Evolutionary conservation across 2,329 filamentous ascomycete species (phyloP), one percentile per base, ranked within the genome.

Genomic region (Plectosphaerella plurivora): DNA sequence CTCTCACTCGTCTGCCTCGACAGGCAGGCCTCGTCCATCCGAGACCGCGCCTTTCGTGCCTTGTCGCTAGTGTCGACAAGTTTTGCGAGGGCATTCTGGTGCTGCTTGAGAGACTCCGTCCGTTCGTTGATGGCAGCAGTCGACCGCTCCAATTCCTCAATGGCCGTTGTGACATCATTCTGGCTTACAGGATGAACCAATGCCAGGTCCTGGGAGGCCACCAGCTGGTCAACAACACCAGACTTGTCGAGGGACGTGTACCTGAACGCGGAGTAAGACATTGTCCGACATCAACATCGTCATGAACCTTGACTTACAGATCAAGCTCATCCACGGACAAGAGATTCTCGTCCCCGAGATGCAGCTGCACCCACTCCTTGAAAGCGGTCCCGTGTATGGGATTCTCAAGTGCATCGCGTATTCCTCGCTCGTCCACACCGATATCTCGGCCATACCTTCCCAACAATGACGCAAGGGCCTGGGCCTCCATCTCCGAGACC

Each of bases 81-180:
- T 22, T 81, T 65, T 35, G 75, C 74, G 50, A 89, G 65, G 10
- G 84, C 83, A 59, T 81, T 77, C 54, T 82, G 81, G 64, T 90
- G 86, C 49, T 78, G 73, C 52, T 77, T 76, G 16, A 90, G 64
- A 0, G 77, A 73, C 61, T 83, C 80, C 25, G 78, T 84, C 61
- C 89, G 86, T 65, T 79, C 79, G 55, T 80, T 75, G 25, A 89
- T 87, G 16, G 77, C 78, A 16, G 76, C 76, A 1, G 87, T 89
- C 2, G 86, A 88, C 37, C 73, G 73, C 54, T 81, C 76, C n/a
- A 91, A 72, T 50, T 86, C 80, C 3, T 79, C 75, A 48, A 88
- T 82, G 15, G 87, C 86, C 41, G 72, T 66, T 50, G 74, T 73
- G 51, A 89, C 71, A 49, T 88, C 83, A 24, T 78, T 70, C 53